phyloP scores from a whole-genome alignment of 768 basidiomycete species.

The Auricularia cornea region DNA sequence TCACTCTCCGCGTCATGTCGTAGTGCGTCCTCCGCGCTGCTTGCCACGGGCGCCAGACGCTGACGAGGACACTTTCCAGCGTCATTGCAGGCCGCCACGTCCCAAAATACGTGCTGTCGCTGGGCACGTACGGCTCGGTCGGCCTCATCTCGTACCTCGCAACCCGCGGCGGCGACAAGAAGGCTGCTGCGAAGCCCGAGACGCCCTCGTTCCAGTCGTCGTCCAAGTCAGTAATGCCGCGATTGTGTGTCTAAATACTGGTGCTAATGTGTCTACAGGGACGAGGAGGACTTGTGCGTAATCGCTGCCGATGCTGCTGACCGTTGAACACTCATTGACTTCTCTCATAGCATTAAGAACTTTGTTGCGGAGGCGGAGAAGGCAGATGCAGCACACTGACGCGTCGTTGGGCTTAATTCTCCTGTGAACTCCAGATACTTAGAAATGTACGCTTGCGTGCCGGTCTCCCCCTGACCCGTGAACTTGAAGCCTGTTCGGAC shows the following conservation, averaged over 20 bases:
- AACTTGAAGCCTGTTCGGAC: no score
- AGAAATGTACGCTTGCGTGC: neutral
- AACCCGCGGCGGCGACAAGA: neutral
- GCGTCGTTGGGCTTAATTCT: neutral
- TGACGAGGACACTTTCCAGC: neutral
- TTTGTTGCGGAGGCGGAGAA: constrained; percentile 82
- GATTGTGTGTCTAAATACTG: neutral
- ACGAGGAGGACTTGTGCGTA: constrained; percentile 75
- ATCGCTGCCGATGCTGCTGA: constrained; percentile 6
- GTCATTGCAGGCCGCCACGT: neutral
- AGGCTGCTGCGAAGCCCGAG: neutral
- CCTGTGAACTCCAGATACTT: neutral
- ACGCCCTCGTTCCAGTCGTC: neutral
- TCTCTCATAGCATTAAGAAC: constrained; percentile 56
- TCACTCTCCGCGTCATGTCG: neutral
- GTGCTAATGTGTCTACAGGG: constrained; percentile 32
- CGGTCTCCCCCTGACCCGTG: neutral
- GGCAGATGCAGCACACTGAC: constrained; percentile 44
- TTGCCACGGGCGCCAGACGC: neutral
- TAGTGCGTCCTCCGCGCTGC: neutral
- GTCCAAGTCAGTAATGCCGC: neutral
- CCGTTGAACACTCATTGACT: constrained; percentile 31
- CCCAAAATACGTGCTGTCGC: neutral
- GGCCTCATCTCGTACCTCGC: neutral
- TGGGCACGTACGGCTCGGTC: neutral